phyloP scores from a whole-genome alignment of 2,329 filamentous ascomycete species.

The Chaetothyriales sp. region DNA sequence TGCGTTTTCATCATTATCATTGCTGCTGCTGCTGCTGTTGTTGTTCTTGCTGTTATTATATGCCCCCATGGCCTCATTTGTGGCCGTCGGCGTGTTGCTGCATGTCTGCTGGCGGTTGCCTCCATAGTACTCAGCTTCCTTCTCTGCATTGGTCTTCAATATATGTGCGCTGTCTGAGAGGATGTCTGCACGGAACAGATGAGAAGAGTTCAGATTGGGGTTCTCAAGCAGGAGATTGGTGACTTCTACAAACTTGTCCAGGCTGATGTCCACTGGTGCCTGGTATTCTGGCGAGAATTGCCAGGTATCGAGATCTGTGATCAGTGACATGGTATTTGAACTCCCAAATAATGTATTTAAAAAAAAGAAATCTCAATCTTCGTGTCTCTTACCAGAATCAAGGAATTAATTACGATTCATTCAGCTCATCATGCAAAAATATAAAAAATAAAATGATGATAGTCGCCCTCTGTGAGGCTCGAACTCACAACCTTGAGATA shows the following conservation, averaged over 20 bases:
- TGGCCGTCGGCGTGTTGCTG: no score
- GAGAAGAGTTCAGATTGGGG: slow-evolving; percentile 43
- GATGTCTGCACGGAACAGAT: slow-evolving; percentile 47
- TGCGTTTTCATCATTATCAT: neutral
- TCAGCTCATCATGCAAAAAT: neutral
- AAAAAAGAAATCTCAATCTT: no score
- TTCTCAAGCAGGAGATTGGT: slow-evolving; percentile 35
- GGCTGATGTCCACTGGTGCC: slow-evolving; percentile 26
- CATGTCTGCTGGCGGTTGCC: neutral
- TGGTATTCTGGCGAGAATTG: neutral
- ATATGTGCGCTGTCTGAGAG: slow-evolving; percentile 37
- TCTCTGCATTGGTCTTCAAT: slow-evolving; percentile 21
- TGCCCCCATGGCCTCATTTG: neutral
- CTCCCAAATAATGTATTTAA: neutral
- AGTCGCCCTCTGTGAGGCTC: slow-evolving; percentile 14
- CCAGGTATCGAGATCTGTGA: neutral
- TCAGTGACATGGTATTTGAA: neutral
- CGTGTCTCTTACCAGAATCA: neutral
- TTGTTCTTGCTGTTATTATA: no score
- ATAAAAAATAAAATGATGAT: no score
- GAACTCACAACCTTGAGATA: slow-evolving; percentile 17
- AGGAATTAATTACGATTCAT: neutral
- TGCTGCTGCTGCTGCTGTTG: neutral
- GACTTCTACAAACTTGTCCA: slow-evolving; percentile 41
- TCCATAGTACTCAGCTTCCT: slow-evolving; percentile 16